These are phyloP conservation scores for Globisporangium spiculum DNA, from an alignment of 352 stramenopile genomes.

Conservation along the genomic window DNA sequence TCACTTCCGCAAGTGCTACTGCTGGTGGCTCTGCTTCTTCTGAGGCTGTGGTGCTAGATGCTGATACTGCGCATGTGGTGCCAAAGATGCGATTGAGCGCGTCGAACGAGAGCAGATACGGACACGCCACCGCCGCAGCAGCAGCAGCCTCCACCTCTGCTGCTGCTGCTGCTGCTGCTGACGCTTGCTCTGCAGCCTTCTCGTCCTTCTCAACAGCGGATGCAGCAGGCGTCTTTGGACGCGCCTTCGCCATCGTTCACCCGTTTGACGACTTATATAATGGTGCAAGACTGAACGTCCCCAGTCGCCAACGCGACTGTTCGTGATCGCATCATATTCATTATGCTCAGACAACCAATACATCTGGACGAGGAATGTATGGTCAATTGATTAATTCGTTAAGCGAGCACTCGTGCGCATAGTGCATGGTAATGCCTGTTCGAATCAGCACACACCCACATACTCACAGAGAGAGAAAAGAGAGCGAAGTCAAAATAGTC, in stretches of 20 bases:
- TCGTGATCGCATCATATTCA: background rate
- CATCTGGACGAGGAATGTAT: background rate
- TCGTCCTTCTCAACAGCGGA: slow-evolving; percentile 3
- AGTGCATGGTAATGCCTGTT: background rate
- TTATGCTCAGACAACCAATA: background rate
- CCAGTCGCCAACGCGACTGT: background rate
- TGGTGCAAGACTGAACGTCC: background rate
- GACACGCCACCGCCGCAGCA: background rate
- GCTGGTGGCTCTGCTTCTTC: background rate
- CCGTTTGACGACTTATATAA: background rate
- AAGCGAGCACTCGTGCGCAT: background rate
- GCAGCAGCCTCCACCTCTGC: background rate
- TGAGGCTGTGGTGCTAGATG: background rate
- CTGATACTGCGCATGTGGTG: background rate
- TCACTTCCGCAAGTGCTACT: background rate
- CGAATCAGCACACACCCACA: background rate
- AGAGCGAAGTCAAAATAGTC: background rate
- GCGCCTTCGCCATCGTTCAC: slow-evolving; percentile 13
- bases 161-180: background rate
- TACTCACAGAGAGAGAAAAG: background rate
- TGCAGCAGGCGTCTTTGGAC: slow-evolving; percentile 5
- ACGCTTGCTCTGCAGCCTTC: background rate
- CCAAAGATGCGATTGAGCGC: slow-evolving; percentile 12
- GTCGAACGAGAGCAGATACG: slow-evolving; percentile 18
- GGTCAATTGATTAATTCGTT: background rate